Evolutionary conservation across 768 basidiomycete species (phyloP).

Genomic region (Russula sp.): DNA sequence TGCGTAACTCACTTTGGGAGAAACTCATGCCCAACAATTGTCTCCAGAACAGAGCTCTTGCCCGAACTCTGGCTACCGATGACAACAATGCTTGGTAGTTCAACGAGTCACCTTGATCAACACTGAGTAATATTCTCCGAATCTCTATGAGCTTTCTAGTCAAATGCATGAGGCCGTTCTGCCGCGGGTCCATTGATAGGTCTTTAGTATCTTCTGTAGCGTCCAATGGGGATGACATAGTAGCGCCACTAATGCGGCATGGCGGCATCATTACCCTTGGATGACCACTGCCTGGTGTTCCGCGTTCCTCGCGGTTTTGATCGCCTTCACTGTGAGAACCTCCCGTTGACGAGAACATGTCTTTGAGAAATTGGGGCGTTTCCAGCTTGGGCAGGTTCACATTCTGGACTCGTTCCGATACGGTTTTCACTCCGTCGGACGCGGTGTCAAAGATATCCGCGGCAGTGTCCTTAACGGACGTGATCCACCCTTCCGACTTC

Average conservation of each 20-base stretch:
- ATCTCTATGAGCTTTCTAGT: constrained; percentile 97
- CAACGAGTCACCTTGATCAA: constrained; percentile 92
- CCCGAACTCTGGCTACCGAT: constrained; percentile 98
- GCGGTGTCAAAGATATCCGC: constrained; percentile 71
- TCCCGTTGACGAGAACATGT: constrained; percentile 45
- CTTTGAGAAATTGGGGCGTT: constrained; percentile 66
- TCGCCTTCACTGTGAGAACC: constrained; percentile 33
- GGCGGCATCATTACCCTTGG: constrained; percentile 56
- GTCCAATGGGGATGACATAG: constrained; percentile 73
- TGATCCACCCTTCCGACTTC: constrained; percentile 64
- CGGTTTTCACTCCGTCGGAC: constrained; percentile 60
- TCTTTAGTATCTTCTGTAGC: constrained; percentile 40
- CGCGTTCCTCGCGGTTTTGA: constrained; percentile 39
- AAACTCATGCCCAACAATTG: constrained; percentile 97
- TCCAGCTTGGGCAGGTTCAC: constrained; percentile 57
- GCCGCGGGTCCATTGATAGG: constrained; percentile 46
- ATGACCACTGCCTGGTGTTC: constrained; percentile 42
- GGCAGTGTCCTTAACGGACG: constrained; percentile 62
- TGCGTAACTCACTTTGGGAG: constrained; percentile 82
- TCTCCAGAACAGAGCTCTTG: constrained; percentile 95
- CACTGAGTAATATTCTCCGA: constrained; percentile 87
- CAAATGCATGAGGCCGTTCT: constrained; percentile 88
- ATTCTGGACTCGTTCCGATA: constrained; percentile 56
- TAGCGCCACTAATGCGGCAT: constrained; percentile 79
- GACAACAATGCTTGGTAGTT: constrained; percentile 98